Evolutionary conservation across 768 basidiomycete species (phyloP).

Genomic region (Suillus ampliporus): DNA sequence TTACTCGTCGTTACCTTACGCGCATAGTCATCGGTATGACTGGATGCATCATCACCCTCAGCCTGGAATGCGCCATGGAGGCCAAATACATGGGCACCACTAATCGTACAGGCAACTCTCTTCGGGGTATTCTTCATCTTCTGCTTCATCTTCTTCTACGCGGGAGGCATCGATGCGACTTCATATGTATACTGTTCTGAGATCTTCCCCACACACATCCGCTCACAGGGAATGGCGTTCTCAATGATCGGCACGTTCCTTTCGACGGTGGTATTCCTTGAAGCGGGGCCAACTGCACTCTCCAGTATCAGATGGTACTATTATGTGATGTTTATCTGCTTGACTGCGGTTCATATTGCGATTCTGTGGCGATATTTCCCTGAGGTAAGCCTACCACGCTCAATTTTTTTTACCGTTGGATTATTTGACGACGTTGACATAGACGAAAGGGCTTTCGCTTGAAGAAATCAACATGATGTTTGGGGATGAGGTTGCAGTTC

Average conservation of each 20-base stretch:
- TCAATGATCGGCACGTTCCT: constrained; percentile 14
- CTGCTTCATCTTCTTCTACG: constrained; percentile 14
- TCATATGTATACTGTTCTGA: constrained; percentile 12
- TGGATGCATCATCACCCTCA: background rate
- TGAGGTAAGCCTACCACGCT: constrained; percentile 1
- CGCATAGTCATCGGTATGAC: constrained; percentile 2
- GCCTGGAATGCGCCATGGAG: constrained; percentile 1
- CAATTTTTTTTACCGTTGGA: no score
- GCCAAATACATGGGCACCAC: background rate
- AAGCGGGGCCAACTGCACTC: constrained; percentile 5
- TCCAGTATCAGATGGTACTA: constrained; percentile 4
- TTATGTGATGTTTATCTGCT: constrained; percentile 11
- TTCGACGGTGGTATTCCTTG: constrained; percentile 12
- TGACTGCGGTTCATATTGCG: background rate
- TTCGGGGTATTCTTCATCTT: constrained; percentile 13
- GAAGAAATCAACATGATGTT: constrained; percentile 11
- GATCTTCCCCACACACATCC: constrained; percentile 8
- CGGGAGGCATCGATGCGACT: constrained; percentile 10
- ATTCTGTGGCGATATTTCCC: constrained; percentile 10
- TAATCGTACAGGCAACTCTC: background rate
- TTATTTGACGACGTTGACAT: background rate
- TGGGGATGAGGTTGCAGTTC: constrained; percentile 12
- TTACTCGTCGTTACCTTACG: background rate
- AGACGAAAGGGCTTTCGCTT: constrained; percentile 3
- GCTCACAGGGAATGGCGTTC: constrained; percentile 8